Base-by-base conservation (phyloP, 2,329 filamentous ascomycete genomes). In the Colletotrichum falcatum region DNA sequence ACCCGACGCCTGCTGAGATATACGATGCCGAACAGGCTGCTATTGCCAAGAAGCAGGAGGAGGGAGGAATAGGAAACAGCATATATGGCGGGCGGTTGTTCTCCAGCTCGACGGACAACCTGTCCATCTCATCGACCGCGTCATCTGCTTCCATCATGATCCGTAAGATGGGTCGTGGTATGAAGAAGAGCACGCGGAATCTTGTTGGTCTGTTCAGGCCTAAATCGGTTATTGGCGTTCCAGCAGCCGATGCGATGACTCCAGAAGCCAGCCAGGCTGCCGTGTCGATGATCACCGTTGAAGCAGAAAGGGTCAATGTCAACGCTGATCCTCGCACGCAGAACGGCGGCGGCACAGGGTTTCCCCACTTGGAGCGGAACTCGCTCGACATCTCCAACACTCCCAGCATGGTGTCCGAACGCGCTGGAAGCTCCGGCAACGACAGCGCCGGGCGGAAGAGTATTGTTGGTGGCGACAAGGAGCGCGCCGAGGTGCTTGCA, bases 151-250 rank as follows among this genome's bases (percentile, higher is more conserved):
- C 94, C 37, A 90, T 97, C 76, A 97, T 97, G 94, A 92, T 99
- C 74, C 91, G 96, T 63, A 99, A 99, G 84, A 99, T 99, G 96
- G 96, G 96, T 66, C 94, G 94, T 74, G 95, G 95, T n/a, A 92
- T 98, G 90, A 98, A 97, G 87, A 97, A 96, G 82, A 92, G 94
- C 61, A 92, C 92, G 23, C 89, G 95, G 58, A 98, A 95, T 30
- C 89, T 99, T 64, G 97, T 97, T 74, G 96, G 96, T 33, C 86
- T 99, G 9, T 99, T 99, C 84, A 88, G 96, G 73, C 95, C 96
- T 0, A 99, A 98, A 81, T 98, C 95, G 1, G 87, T 97, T 20
- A 88, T 95, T 75, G 95, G 94, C 39, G 90, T 92, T 26, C 89
- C 93, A 23, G 86, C 90, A 39, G 89, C 91, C 4, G 94, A 97